A percentile compares a stretch with the other conserved stretches of the same genome.
Evolutionary conservation across 2,329 filamentous ascomycete species (phyloP).

Genomic region (Alternaria consortialis): DNA sequence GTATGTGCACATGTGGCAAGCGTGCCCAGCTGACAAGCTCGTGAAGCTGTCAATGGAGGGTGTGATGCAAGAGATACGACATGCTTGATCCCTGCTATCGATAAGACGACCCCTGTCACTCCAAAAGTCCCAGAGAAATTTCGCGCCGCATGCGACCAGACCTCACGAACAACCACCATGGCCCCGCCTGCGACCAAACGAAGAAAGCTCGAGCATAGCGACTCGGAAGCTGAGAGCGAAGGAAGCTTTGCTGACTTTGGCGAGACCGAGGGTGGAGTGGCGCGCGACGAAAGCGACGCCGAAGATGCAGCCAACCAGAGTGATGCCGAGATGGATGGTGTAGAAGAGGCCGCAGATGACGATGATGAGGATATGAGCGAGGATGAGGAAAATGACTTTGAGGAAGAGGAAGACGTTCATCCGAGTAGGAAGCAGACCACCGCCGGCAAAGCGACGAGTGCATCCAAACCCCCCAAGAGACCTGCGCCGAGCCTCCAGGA

Average conservation of each 20-base stretch:
- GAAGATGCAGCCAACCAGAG: slow-evolving; percentile 21
- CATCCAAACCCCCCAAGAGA: slow-evolving; percentile 31
- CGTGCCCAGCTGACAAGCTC: slow-evolving; percentile 4
- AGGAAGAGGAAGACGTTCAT: slow-evolving; percentile 24
- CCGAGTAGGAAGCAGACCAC: slow-evolving; percentile 15
- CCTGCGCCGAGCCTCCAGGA: slow-evolving; percentile 39
- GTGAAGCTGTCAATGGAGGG: slow-evolving; percentile 12
- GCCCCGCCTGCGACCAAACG: slow-evolving; percentile 54
- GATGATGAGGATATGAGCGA: slow-evolving; percentile 25
- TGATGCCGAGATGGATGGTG: slow-evolving; percentile 21
- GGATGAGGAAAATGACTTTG: slow-evolving; percentile 7
- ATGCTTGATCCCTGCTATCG: slow-evolving; percentile 26
- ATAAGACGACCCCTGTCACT: slow-evolving; percentile 26
- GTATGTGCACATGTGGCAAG: slow-evolving; percentile 8
- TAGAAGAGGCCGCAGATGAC: slow-evolving; percentile 21
- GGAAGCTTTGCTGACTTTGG: slow-evolving; percentile 36
- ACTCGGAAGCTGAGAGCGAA: slow-evolving; percentile 39
- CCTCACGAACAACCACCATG: slow-evolving; percentile 35
- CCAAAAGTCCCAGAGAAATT: slow-evolving; percentile 35
- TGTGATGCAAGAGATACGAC: slow-evolving; percentile 4
- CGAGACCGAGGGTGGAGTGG: slow-evolving; percentile 24
- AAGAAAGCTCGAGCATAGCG: slow-evolving; percentile 57
- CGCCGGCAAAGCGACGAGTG: slow-evolving; percentile 18
- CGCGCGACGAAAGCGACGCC: slow-evolving; percentile 25
- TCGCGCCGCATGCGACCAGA: slow-evolving; percentile 19